Conservation (phyloP, 140 eudicot species). For the Oenanthe javanica region DNA sequence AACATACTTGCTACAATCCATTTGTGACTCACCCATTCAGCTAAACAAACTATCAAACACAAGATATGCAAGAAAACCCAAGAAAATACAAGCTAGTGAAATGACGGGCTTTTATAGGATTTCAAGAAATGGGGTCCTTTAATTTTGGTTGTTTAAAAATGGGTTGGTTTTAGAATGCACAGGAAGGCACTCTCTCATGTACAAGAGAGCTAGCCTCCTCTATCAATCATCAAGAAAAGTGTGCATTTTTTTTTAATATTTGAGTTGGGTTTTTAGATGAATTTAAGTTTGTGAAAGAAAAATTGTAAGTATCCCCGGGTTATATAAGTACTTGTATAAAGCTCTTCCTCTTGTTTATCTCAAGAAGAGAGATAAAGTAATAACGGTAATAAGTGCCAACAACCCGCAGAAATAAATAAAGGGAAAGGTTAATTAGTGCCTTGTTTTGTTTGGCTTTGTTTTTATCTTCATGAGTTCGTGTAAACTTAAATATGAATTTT, state of each 20-base stretch:
- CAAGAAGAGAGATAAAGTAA: neutral
- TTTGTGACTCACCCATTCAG: conserved; percentile 57
- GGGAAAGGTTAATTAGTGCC: neutral
- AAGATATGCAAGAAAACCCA: neutral
- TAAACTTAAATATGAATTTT: too few relatives aligned
- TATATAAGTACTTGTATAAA: neutral
- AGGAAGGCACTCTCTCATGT: conserved; percentile 4
- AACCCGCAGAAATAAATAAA: conserved; percentile 1
- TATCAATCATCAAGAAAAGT: conserved; percentile 4
- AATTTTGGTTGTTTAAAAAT: neutral
- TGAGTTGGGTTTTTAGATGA: neutral
- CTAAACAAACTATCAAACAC: conserved; percentile 24
- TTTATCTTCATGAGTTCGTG: too few relatives aligned
- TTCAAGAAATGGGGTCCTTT: neutral
- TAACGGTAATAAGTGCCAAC: conserved; percentile 4
- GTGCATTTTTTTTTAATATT: neutral
- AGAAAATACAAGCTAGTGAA: neutral
- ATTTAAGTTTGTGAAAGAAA: neutral
- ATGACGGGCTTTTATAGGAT: neutral
- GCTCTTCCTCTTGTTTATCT: neutral
- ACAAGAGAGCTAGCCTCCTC: conserved; percentile 4
- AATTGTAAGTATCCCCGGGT: neutral
- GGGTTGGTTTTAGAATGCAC: neutral
- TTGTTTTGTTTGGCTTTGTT: neutral
- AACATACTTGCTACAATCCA: conserved; percentile 79